Percentiles rank a stretch among this genome's conserved stretches.
These are phyloP conservation scores for Alternaria infectoria DNA, from an alignment of 2,329 filamentous ascomycete genomes.

Conservation along the genomic window DNA sequence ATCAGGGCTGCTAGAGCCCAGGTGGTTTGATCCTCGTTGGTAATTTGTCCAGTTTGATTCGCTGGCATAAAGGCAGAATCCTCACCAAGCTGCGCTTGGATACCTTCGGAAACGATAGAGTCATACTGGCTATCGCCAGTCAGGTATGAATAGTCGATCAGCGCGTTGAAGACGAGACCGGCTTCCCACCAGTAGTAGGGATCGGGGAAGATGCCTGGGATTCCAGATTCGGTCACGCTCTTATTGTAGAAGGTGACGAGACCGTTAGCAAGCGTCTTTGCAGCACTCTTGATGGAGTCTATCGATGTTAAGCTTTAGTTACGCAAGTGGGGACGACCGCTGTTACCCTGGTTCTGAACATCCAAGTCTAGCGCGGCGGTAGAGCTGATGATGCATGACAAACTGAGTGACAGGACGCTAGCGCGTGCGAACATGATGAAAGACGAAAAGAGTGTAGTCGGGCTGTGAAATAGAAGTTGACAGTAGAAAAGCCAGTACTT, in stretches of 20 bases:
- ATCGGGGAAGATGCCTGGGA: conserved; percentile 27
- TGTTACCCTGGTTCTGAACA: conserved; percentile 22
- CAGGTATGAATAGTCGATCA: conserved; percentile 51
- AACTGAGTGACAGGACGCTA: conserved; percentile 22
- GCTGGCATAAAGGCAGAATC: conserved; percentile 49
- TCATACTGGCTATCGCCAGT: conserved; percentile 53
- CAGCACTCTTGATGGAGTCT: conserved; percentile 34
- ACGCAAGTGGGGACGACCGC: not conserved
- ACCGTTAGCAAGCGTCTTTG: conserved; percentile 28
- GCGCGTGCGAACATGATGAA: conserved; percentile 24
- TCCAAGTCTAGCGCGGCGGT: conserved; percentile 27
- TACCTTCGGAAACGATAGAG: conserved; percentile 45
- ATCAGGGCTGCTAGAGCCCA: conserved; percentile 72
- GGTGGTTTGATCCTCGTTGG: conserved; percentile 75
- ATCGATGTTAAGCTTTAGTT: not conserved
- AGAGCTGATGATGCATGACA: conserved; percentile 17
- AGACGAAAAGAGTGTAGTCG: not conserved
- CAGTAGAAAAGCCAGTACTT: not conserved
- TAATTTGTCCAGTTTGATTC: conserved; percentile 52
- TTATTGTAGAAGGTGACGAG: conserved; percentile 31
- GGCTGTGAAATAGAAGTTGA: not conserved
- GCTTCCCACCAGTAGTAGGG: conserved; percentile 33
- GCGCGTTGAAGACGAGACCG: conserved; percentile 24
- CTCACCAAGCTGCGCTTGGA: conserved; percentile 46
- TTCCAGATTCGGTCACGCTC: conserved; percentile 1